A percentile compares a stretch with the other conserved stretches of the same genome.
Evolutionary conservation across 805 yeast species (phyloP).

Genomic region (Starmera amethionina): DNA sequence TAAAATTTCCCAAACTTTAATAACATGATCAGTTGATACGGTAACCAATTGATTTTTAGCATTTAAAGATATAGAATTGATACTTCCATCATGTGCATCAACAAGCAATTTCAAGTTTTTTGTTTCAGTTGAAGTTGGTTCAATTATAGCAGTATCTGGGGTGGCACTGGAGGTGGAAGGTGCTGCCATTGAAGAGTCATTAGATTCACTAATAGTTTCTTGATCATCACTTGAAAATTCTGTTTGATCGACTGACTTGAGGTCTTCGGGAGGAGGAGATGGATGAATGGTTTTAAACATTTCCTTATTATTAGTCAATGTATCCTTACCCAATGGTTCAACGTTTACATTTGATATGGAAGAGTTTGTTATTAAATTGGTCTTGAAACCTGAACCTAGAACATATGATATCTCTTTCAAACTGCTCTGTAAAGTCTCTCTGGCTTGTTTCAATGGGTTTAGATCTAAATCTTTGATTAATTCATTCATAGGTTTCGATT

Average conservation of each 20-base stretch:
- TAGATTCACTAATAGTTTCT: too few species aligned
- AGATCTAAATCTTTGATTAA: neutral
- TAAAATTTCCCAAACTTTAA: neutral
- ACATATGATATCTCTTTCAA: neutral
- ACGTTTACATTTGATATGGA: neutral
- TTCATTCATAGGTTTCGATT: too few species aligned
- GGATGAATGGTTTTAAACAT: neutral
- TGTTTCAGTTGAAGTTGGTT: neutral
- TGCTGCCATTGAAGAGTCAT: too few species aligned
- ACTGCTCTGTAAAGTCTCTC: neutral
- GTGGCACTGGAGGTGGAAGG: neutral
- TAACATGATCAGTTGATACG: neutral
- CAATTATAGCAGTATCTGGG: neutral
- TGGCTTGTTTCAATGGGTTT: neutral
- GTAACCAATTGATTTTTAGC: neutral
- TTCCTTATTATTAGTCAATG: too few species aligned
- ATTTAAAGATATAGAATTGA: neutral
- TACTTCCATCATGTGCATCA: neutral
- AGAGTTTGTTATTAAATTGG: neutral
- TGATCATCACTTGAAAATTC: too few species aligned
- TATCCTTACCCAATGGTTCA: neutral
- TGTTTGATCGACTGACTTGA: neutral
- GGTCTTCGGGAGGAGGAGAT: neutral
- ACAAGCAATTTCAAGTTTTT: neutral
- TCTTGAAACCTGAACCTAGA: neutral